Evolutionary conservation across 257 asterid species (phyloP).

Genomic region (Ophiorrhiza pumila): DNA sequence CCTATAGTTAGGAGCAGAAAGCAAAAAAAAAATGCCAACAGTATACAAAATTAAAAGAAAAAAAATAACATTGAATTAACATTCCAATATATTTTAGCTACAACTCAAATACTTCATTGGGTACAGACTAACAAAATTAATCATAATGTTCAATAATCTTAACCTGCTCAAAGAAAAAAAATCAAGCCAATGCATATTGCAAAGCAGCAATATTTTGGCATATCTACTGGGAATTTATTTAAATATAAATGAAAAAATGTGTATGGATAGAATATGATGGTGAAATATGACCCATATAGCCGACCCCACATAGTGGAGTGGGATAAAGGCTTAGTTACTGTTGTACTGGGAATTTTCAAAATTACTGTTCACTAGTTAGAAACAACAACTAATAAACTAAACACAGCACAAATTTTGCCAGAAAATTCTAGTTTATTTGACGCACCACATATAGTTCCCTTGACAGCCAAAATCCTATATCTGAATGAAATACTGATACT

Average conservation of each 20-base stretch:
- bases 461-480: neutral
- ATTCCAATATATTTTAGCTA: neutral
- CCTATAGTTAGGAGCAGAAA: conserved; percentile 42
- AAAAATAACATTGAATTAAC: no score
- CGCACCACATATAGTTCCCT: neutral
- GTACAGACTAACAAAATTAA: neutral
- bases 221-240: neutral
- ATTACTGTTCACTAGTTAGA: no score
- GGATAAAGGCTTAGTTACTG: no score
- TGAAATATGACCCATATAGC: no score
- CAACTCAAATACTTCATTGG: neutral
- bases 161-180: neutral
- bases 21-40: neutral
- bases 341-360: neutral
- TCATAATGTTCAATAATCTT: neutral
- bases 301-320: no score
- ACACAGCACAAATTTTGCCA: neutral
- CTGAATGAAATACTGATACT: neutral
- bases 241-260: no score
- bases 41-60: neutral
- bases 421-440: neutral
- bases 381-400: neutral
- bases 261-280: no score
- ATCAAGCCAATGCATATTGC: neutral
- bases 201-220: neutral